Evolutionary conservation across 2,329 filamentous ascomycete species (phyloP).

Genomic region (Neurospora crassa): DNA sequence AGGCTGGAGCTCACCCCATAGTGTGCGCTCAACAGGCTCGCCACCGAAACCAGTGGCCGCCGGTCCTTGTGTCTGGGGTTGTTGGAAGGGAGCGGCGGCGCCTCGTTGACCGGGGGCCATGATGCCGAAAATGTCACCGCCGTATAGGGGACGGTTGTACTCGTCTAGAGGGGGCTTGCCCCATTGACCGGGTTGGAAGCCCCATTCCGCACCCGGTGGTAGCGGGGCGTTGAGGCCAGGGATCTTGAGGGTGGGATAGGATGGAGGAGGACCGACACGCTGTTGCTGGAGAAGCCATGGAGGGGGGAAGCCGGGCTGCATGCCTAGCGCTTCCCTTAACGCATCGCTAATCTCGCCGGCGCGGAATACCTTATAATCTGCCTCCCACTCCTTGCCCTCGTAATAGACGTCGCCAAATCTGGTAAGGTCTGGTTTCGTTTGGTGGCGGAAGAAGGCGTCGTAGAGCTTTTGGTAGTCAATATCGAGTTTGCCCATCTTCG

Average conservation of each 20-base stretch:
- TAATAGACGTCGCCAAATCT: slow-evolving; percentile 99
- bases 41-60: slow-evolving; percentile 36
- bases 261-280: slow-evolving; percentile 83
- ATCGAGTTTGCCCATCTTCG: slow-evolving; percentile 94
- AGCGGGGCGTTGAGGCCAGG: slow-evolving; percentile 90
- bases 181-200: slow-evolving; percentile 90
- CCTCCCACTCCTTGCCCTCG: slow-evolving; percentile 96
- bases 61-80: slow-evolving; percentile 9
- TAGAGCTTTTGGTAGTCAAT: slow-evolving; percentile 98
- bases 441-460: slow-evolving; percentile 96
- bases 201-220: slow-evolving; percentile 82
- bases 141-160: slow-evolving; percentile 81
- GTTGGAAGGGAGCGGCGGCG: slow-evolving; percentile 18
- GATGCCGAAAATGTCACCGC: slow-evolving; percentile 89
- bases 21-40: slow-evolving; percentile 73
- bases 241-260: slow-evolving; percentile 91
- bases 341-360: slow-evolving; percentile 85
- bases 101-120: slow-evolving; percentile 26
- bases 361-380: slow-evolving; percentile 80
- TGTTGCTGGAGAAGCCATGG: slow-evolving; percentile 98
- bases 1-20: slow-evolving; percentile 88
- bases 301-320: slow-evolving; percentile 84
- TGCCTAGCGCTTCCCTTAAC: slow-evolving; percentile 85
- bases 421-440: slow-evolving; percentile 90
- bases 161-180: slow-evolving; percentile 95